Evolutionary conservation across 768 basidiomycete genomes (phyloP), one percentile per base, ranked within the genome.

Genomic region (Tulasnella sp.): DNA sequence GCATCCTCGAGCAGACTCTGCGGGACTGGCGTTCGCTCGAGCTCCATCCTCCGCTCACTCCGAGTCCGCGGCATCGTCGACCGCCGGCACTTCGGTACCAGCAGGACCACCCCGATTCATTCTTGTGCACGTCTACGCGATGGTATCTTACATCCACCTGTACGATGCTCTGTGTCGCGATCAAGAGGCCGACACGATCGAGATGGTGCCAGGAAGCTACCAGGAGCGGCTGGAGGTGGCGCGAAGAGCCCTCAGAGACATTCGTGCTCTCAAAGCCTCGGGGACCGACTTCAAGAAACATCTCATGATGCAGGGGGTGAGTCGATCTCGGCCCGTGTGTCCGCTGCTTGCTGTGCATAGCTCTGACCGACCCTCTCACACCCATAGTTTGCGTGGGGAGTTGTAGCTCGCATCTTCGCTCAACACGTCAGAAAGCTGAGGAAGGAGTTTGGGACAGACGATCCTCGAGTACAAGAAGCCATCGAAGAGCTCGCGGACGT

Each of bases 251-350:
- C 39, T 72, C 4, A 4, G 40, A 39, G 71, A 72, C 29, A 72
- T 72, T n/a, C 71, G 71, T 12, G 71, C 64, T 17, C 62, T 72
- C 9, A 44, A 41, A 32, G 39, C 59, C 26, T 40, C 36, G 19
- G 52, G 64, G 7, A 64, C 40, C 6, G 71, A 72, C 39, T 64
- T 72, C 39, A 39, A 35, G 32, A 63, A 72, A 47, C 71, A 41
- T 36, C 62, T 66, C 11, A 72, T 72, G 71, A 72, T 72, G 71
- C 71, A 64, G 39, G 71, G 71, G 40, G 71, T 72, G 2, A 39
- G 71, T 72, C 9, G 36, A 72, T 32, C 11, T 66, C 26, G 34
- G 1, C 35, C 39, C 39, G 22, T 36, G 35, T 44, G 22, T 35
- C 1, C 29, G 3, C 14, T 42, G 8, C 7, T 22, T 52, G 29